Conservation (phyloP, 139 green algal genomes). For the Chlorella sorokiniana region DNA sequence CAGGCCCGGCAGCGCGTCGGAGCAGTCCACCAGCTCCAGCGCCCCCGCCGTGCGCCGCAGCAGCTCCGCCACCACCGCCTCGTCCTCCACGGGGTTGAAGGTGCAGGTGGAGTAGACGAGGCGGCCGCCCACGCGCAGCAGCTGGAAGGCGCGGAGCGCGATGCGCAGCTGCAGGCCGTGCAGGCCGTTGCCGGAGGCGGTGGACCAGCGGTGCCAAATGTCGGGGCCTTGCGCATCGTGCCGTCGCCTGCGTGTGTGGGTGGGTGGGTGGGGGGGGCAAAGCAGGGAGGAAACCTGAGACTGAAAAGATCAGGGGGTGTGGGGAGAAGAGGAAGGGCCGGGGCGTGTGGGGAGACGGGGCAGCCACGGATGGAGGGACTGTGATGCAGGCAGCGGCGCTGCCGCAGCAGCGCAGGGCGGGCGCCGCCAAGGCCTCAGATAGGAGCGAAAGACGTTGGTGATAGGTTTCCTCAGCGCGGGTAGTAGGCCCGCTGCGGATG, state of each 20-base stretch:
- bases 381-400: background rate
- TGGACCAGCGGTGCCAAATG: slow-evolving; percentile 91
- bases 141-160: slow-evolving; percentile 73
- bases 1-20: slow-evolving; percentile 75
- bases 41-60: slow-evolving; percentile 58
- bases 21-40: slow-evolving; percentile 90
- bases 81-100: slow-evolving; percentile 98
- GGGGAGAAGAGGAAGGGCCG: background rate
- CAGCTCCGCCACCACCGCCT: slow-evolving; percentile 96
- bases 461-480: slow-evolving; percentile 14
- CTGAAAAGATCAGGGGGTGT: background rate
- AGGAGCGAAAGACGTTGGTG: slow-evolving; percentile 26
- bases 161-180: slow-evolving; percentile 93
- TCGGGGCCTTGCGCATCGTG: slow-evolving; percentile 96
- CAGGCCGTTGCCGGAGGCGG: slow-evolving; percentile 83
- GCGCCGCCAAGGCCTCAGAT: slow-evolving; percentile 13
- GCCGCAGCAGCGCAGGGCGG: background rate
- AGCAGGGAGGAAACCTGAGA: background rate
- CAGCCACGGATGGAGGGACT: background rate
- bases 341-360: background rate
- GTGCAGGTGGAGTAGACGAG: slow-evolving; percentile 99
- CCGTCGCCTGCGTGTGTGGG: slow-evolving; percentile 77
- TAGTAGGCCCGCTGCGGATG: slow-evolving; percentile 30
- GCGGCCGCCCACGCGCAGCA: slow-evolving; percentile 90
- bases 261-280: background rate